Conservation (phyloP, 768 basidiomycete species). For the Mycena floridula region DNA sequence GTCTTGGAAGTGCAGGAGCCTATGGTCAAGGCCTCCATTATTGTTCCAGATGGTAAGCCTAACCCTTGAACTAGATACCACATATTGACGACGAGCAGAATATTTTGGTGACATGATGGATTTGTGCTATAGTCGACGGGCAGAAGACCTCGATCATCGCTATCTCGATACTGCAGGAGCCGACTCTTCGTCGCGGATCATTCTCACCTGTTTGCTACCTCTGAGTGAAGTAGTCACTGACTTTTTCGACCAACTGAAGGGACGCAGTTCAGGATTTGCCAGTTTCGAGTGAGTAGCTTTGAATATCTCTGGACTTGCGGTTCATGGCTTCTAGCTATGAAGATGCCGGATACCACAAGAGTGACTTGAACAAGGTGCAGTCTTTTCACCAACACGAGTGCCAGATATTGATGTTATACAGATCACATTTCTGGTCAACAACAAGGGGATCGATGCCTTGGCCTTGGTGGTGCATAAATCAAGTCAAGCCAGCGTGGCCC, state of each 20-base stretch:
- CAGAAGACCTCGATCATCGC: constrained; percentile 74
- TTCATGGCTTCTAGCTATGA: constrained; percentile 65
- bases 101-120: constrained; percentile 97
- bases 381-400: neutral
- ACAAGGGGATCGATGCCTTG: constrained; percentile 86
- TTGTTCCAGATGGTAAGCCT: constrained; percentile 87
- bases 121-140: constrained; percentile 82
- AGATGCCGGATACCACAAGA: constrained; percentile 81
- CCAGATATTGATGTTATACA: constrained; percentile 19
- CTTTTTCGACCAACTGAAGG: constrained; percentile 94
- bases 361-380: constrained; percentile 76
- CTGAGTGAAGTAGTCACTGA: constrained; percentile 90
- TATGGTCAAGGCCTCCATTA: constrained; percentile 87
- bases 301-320: neutral
- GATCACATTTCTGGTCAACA: constrained; percentile 90
- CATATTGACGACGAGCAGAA: constrained; percentile 36
- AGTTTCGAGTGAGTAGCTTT: constrained; percentile 69
- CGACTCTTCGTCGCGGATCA: constrained; percentile 54
- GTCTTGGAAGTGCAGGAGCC: constrained; percentile 86
- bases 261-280: constrained; percentile 85
- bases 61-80: neutral
- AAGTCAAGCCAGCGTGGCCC: constrained; percentile 65
- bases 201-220: constrained; percentile 81
- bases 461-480: constrained; percentile 88
- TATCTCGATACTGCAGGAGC: constrained; percentile 59